Conservation (phyloP, 108 stramenopile species). For the Discostella stelligeroides region DNA sequence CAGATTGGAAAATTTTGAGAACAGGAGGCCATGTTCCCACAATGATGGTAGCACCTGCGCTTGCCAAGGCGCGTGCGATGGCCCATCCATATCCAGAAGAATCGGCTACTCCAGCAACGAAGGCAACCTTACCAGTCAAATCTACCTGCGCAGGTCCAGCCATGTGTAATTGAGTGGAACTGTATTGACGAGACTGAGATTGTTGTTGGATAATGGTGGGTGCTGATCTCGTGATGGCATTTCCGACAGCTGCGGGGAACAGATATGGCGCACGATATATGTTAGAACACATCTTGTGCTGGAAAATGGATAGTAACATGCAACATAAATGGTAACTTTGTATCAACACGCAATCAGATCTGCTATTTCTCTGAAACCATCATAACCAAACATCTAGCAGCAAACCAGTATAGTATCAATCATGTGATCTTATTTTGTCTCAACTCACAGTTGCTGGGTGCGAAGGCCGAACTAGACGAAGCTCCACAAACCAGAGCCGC, state of each 20-base stretch:
- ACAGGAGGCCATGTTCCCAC: conserved; percentile 99
- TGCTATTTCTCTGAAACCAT: too few species aligned
- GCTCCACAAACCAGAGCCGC: conserved; percentile 39
- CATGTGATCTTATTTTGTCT: not conserved
- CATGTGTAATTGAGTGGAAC: conserved; percentile 57
- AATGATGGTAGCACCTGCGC: conserved; percentile 95
- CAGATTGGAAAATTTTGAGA: conserved; percentile 93
- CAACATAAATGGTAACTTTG: too few species aligned
- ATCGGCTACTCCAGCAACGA: conserved; percentile 98
- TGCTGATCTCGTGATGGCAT: conserved; percentile 28
- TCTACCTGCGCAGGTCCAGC: conserved; percentile 63
- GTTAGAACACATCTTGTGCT: too few species aligned
- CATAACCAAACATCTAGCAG: too few species aligned
- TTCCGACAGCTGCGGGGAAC: conserved; percentile 49
- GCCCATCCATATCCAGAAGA: conserved; percentile 99
- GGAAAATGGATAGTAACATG: not conserved
- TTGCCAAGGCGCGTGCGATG: conserved; percentile 93
- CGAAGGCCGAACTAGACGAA: conserved; percentile 41
- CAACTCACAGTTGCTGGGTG: conserved; percentile 43
- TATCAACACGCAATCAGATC: too few species aligned
- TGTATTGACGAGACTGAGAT: conserved; percentile 46
- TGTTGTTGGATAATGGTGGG: conserved; percentile 32
- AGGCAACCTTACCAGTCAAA: conserved; percentile 93
- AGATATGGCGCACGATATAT: too few species aligned
- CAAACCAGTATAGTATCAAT: too few species aligned